Conservation (phyloP, 306 rosid genomes). For the Malus asiatica region DNA sequence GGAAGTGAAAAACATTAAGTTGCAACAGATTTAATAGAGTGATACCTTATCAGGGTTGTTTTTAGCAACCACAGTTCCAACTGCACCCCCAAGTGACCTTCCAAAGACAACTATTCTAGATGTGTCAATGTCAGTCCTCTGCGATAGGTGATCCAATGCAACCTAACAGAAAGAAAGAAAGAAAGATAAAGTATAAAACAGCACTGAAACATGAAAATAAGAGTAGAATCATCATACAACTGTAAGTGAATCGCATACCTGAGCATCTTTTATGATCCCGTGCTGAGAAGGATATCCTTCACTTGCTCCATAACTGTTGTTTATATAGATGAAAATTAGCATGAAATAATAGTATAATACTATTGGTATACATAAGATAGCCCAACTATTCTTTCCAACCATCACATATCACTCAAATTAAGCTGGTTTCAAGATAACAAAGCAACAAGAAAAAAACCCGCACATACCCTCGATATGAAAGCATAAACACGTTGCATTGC, state of each 20-base stretch:
- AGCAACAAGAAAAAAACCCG: neutral
- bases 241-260: slow-evolving; percentile 43
- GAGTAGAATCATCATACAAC: neutral
- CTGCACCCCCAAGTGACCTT: slow-evolving; percentile 99
- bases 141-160: slow-evolving; percentile 95
- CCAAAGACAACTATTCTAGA: slow-evolving; percentile 91
- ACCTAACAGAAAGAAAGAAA: slow-evolving; percentile 46
- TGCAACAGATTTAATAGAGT: neutral
- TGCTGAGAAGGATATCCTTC: slow-evolving; percentile 97
- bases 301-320: slow-evolving; percentile 87
- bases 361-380: neutral
- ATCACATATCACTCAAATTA: neutral
- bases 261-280: slow-evolving; percentile 90
- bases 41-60: slow-evolving; percentile 92
- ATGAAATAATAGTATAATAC: neutral
- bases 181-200: slow-evolving; percentile 11
- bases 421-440: neutral
- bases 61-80: slow-evolving; percentile 80
- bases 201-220: neutral
- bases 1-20: neutral
- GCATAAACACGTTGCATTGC: slow-evolving; percentile 92
- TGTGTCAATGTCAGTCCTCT: slow-evolving; percentile 85
- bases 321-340: slow-evolving; percentile 15
- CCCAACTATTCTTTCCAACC: neutral
- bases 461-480: slow-evolving; percentile 90